phyloP scores from a whole-genome alignment of 1,284 basidiomycete genomes.

The Sporisorium graminicola region DNA sequence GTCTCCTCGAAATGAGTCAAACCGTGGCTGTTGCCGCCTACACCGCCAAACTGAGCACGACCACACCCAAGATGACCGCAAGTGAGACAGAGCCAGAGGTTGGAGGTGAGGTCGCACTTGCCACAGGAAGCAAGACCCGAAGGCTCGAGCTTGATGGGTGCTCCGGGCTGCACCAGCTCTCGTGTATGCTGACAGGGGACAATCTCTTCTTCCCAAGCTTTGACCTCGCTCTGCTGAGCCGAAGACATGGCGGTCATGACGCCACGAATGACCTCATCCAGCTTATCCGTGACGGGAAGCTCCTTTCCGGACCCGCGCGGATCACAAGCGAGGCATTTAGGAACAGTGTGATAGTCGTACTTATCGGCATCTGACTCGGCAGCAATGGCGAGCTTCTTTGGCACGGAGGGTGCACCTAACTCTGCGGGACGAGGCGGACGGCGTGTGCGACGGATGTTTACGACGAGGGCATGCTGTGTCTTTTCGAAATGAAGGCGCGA shows the following conservation, averaged over 20 bases:
- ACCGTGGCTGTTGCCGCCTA: constrained; percentile 91
- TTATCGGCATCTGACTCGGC: constrained; percentile 88
- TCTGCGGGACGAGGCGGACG: constrained; percentile 71
- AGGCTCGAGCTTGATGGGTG: constrained; percentile 53
- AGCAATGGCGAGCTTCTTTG: constrained; percentile 88
- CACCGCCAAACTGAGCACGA: constrained; percentile 85
- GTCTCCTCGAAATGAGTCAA: constrained; percentile 83
- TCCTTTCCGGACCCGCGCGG: constrained; percentile 71
- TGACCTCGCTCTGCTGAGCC: constrained; percentile 90
- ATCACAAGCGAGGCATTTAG: constrained; percentile 80
- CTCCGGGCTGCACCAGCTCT: constrained; percentile 75
- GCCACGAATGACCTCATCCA: constrained; percentile 75
- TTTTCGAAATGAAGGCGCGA: constrained; percentile 57
- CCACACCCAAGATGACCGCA: constrained; percentile 95
- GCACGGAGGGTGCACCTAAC: constrained; percentile 55
- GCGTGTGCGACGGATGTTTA: constrained; percentile 82
- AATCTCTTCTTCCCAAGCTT: constrained; percentile 98
- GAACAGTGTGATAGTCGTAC: constrained; percentile 78
- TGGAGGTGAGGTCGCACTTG: constrained; percentile 71
- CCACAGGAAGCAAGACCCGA: constrained; percentile 49
- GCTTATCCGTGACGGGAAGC: constrained; percentile 71
- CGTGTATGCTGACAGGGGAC: constrained; percentile 87
- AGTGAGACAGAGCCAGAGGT: constrained; percentile 93
- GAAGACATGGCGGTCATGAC: constrained; percentile 88
- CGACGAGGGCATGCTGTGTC: constrained; percentile 80